Base-by-base conservation (phyloP, 768 basidiomycete genomes). In the Agrocybe praecox region DNA sequence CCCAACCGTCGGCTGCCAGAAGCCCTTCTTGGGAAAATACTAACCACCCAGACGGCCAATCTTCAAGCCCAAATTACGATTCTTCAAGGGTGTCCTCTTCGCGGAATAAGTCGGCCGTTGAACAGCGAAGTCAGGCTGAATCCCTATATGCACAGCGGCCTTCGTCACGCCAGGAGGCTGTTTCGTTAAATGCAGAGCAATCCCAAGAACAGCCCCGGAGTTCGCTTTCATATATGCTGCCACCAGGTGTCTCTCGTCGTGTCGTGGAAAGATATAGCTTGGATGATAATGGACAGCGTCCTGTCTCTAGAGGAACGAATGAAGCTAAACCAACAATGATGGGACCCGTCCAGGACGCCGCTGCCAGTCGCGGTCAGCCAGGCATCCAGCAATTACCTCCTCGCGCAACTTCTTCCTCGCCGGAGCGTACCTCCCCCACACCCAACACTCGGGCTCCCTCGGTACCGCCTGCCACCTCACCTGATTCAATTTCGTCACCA, bases 201-300 rank as follows among this genome's bases (percentile, higher is more conserved):
- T 67, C 65, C 17, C 77, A 74, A 56, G 78, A 78, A 10, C 71
- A 72, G 1, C 67, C 68, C 33, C 72, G 76, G 36, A 74, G 69
- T 60, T 64, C 73, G 1, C 68, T 76, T 19, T 80, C 82, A 12
- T 80, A 82, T 67, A 74, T 75, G 18, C 66, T 79, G 33, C 77
- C 83, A 15, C 67, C 74, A 18, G 76, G 74, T 23, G 71, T 74
- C 19, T 58, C 79, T 45, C 79, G 76, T 57, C 75, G 80, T 56
- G 78, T 81, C 10, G 68, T 77, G 22, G 83, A 85, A 61, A 75
- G 82, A 32, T 82, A 80, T 66, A 83, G 79, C 64, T 66, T 82
- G 17, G 84, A 83, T 50, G 80, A 83, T 61, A 70, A 71, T 56
- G 61, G 61, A 33, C 74, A 70, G 56, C 74, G 68, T 50, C 59